Base-by-base conservation (phyloP, 176 grass and related monocot genomes). In the Elymus sibiricus region DNA sequence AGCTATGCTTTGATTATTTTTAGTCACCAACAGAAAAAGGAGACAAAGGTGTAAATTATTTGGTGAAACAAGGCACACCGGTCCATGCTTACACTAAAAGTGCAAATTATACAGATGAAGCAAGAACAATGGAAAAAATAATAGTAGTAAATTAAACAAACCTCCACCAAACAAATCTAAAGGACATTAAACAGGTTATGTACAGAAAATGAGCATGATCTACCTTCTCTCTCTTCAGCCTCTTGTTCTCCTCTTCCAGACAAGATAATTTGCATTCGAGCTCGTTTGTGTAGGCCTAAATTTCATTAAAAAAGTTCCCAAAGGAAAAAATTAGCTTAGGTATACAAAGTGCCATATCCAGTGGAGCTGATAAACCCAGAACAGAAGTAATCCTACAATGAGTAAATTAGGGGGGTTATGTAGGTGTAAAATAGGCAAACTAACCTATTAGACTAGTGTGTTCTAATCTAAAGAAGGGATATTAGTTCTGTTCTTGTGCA, bases 161-260 rank as follows among this genome's bases (percentile, higher is more conserved):
- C 49, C 49, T 53, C 49, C 49, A 7, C 49, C 49, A 53, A 53
- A 53, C 49, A 53, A 53, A 27, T 63, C 8, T 79, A 28, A 62
- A 63, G 14, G 13, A 79, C 7, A 79, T 63, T 27, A 63, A 19
- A 63, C 24, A 13, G 12, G 22, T 62, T 79, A 43, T 79, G 9
- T 17, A 44, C 16, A 25, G 60, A 43, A 64, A 7, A 59, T 44
- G 59, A 26, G 9, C 58, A 79, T 42, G 35, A 79, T 64, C 15
- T 80, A 80, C 78, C 78, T 80, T 80, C 25, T 64, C 59, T 62
- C 35, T 64, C 38, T 80, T 80, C 38, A 80, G 60, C 78, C 24
- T 80, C 24, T 43, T 44, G 38, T 80, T 80, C 59, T 80, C 78
- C 59, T 79, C 78, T 80, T 80, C 78, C 37, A 80, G 25, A 64